These are phyloP conservation scores for Helotiales sp. DNA, from an alignment of 2,329 filamentous ascomycete species.

Conservation along the genomic window DNA sequence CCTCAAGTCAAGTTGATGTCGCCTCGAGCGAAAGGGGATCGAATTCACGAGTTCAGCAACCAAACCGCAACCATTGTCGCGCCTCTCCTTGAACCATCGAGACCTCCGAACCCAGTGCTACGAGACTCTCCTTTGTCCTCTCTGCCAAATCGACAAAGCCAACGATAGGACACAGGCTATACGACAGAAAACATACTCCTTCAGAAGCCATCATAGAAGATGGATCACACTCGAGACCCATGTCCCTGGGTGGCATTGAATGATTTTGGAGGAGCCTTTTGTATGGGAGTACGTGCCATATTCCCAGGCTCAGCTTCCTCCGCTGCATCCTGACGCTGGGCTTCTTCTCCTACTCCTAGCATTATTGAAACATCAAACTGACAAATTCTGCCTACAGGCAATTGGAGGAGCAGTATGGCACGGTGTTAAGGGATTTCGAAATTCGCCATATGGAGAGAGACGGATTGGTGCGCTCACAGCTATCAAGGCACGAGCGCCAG, in stretches of 20 bases:
- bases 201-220: slow-evolving; percentile 40
- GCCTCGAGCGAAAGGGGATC: not conserved
- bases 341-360: not conserved
- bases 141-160: not conserved
- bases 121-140: not conserved
- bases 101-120: not conserved
- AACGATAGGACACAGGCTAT: not conserved
- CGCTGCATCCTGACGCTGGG: slow-evolving; percentile 2
- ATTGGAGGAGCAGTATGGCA: slow-evolving; percentile 90
- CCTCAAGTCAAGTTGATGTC: too few relatives aligned
- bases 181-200: slow-evolving; percentile 1
- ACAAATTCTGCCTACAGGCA: slow-evolving; percentile 46
- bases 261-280: slow-evolving; percentile 96
- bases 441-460: slow-evolving; percentile 88
- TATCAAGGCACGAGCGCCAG: slow-evolving; percentile 94
- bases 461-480: slow-evolving; percentile 95
- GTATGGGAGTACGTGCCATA: slow-evolving; percentile 79
- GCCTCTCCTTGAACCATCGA: not conserved
- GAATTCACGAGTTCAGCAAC: not conserved
- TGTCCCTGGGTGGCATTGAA: slow-evolving; percentile 96
- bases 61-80: not conserved
- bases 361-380: slow-evolving; percentile 22
- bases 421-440: slow-evolving; percentile 92
- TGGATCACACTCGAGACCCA: slow-evolving; percentile 96
- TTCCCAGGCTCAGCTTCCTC: slow-evolving; percentile 14